Percentiles rank a stretch among this genome's conserved stretches.
Conservation (phyloP, 108 stramenopile species). For the Fragilaria radians region DNA sequence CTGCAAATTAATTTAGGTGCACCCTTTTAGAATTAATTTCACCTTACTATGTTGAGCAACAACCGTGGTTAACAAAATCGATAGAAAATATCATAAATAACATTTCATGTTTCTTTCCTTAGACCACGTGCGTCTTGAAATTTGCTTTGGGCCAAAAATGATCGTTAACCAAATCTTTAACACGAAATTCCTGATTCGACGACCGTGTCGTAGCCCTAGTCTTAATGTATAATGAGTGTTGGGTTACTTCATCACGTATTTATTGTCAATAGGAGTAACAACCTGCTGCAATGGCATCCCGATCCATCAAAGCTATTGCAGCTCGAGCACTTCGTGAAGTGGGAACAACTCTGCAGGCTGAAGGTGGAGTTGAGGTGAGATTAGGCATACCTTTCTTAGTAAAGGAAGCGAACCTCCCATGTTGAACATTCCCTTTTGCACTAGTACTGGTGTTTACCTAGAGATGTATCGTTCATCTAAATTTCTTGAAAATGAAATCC, state of each 20-base stretch:
- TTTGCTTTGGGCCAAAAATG: too few relatives aligned
- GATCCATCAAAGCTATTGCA: constrained; percentile 33
- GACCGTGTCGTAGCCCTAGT: too few relatives aligned
- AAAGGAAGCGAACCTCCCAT: neutral
- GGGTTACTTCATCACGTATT: neutral
- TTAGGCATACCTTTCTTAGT: neutral
- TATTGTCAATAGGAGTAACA: neutral
- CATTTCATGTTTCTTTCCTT: too few relatives aligned
- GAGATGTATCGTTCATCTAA: neutral
- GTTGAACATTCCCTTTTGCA: neutral
- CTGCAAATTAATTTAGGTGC: too few relatives aligned
- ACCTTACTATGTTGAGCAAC: too few relatives aligned
- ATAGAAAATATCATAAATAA: too few relatives aligned
- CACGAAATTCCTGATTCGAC: too few relatives aligned
- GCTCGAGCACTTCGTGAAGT: constrained; percentile 59
- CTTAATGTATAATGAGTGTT: too few relatives aligned
- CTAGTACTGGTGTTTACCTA: neutral
- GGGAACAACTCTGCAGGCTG: constrained; percentile 51
- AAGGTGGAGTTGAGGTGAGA: constrained; percentile 48
- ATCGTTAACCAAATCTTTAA: too few relatives aligned
- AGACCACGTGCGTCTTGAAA: too few relatives aligned
- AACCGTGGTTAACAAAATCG: too few relatives aligned
- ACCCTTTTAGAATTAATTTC: too few relatives aligned
- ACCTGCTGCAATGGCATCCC: neutral
- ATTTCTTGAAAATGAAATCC: neutral